phyloP scores from a whole-genome alignment of 169 alveolate species.

The Prorocentrum cordatum region DNA sequence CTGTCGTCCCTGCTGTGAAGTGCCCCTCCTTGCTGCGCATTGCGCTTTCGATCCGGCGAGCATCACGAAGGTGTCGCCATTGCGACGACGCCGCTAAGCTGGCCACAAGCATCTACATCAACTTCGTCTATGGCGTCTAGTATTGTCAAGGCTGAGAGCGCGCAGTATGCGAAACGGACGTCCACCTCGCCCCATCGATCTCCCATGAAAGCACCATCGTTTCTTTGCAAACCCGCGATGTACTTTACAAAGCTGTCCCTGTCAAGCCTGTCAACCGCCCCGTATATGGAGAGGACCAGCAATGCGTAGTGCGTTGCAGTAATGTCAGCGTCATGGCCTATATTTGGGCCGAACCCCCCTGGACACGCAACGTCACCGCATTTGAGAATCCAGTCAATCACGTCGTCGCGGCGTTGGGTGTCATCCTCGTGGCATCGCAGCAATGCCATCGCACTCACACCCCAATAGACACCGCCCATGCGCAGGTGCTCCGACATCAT shows the following conservation, averaged over 20 bases:
- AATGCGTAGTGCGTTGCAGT: slow-evolving; percentile 26
- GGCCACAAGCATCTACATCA: slow-evolving; percentile 37
- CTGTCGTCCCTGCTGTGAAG: too few relatives aligned
- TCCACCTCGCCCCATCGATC: slow-evolving; percentile 19
- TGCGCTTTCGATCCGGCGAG: too few relatives aligned
- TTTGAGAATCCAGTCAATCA: slow-evolving; percentile 32
- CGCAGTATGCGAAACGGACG: slow-evolving; percentile 47
- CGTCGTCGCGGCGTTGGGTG: too few relatives aligned
- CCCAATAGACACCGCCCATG: slow-evolving; percentile 68
- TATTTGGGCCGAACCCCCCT: slow-evolving; percentile 65
- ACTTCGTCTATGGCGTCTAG: slow-evolving; percentile 25
- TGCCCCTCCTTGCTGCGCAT: too few relatives aligned
- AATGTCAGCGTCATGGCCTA: slow-evolving; percentile 59
- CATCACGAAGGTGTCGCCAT: too few relatives aligned
- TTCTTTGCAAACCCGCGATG: slow-evolving; percentile 28
- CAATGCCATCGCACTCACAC: slow-evolving; percentile 9
- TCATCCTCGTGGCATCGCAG: background rate
- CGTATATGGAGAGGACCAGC: slow-evolving; percentile 47
- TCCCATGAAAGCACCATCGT: slow-evolving; percentile 29
- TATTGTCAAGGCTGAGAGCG: slow-evolving; percentile 28
- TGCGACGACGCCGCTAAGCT: too few relatives aligned
- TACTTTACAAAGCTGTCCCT: background rate
- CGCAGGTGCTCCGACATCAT: slow-evolving; percentile 62
- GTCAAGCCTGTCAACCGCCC: slow-evolving; percentile 15
- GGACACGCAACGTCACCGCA: background rate